Evolutionary conservation across 1,139 yeast genomes (phyloP), one percentile per base, ranked within the genome.

Genomic region (Candida dubliniensis): DNA sequence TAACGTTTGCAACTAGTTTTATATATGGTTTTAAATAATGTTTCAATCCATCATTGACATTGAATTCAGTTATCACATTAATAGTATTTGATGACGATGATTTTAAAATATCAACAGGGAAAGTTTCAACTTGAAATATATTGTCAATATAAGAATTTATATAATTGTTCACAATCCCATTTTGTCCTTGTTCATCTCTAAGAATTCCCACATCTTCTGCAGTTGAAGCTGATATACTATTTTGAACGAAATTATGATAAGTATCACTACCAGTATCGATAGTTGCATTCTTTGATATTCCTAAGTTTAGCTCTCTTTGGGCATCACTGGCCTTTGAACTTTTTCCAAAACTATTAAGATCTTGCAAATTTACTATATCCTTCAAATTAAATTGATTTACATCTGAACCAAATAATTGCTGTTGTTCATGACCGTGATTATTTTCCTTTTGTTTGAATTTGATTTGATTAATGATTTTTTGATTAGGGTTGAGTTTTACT

Each of bases 21-120:
- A 69, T 66, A 76, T 82, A 82, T 2, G 66, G 64, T 47, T 70
- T 68, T 42, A 85, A 65, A 10, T 71, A 66, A 9, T 64, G 57
- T 39, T 76, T 67, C n/a, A 82, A 63, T 2, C 68, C 61, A 23
- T 76, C 68, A 13, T 81, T 72, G 2, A 75, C 66, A n/a, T 71
- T 69, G 47, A 84, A 61, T 9, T 73, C 65, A 1, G 70, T 56
- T 33, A 60, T 57, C 37, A 62, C 60, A n/a, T 51, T 50, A 3
- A 32, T 25, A 36, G 45, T 42, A 42, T 47, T 39, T 33, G 46
- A 42, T 33, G 46, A 42, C 9, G 23, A 42, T 8, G 23, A 42
- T 7, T 26, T 41, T 33, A 48, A 53, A 34, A 52, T 58, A 41
- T 38, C 39, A 2, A 47, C 34, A 1, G 77, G 78, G 46, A 67